These are phyloP conservation scores for Phanerodontia chrysosporium DNA, from an alignment of 768 basidiomycete genomes.

Conservation along the genomic window DNA sequence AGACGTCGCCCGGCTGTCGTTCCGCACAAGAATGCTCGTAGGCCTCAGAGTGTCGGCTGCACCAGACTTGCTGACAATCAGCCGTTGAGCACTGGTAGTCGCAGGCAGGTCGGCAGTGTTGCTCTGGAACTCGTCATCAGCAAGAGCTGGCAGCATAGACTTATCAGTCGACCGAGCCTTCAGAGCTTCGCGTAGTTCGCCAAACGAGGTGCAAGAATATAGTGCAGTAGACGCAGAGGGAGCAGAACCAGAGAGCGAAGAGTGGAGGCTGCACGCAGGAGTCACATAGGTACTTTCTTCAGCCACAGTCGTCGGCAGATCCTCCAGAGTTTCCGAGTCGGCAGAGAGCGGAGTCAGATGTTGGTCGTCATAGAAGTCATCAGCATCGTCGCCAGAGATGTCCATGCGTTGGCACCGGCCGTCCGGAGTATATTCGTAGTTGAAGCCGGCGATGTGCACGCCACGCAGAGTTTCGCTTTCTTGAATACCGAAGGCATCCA, in stretches of 20 bases:
- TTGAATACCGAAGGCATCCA: background rate
- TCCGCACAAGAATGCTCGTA: background rate
- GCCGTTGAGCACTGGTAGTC: background rate
- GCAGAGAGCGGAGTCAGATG: background rate
- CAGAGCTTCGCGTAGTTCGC: constrained; percentile 11
- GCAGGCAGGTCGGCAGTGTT: background rate
- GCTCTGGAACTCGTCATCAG: background rate
- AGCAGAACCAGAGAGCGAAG: background rate
- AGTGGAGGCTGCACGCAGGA: background rate
- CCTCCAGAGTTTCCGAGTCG: background rate
- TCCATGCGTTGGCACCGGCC: background rate
- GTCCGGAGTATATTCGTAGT: background rate
- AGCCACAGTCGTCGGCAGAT: background rate
- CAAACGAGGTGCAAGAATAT: constrained; percentile 17
- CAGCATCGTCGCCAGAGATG: background rate
- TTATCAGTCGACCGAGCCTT: constrained; percentile 1
- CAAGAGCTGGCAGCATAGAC: background rate
- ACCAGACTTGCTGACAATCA: background rate
- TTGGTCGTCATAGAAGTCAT: too few relatives aligned
- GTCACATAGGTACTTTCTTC: constrained; percentile 2
- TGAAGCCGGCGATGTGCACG: constrained; percentile 13
- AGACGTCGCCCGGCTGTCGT: background rate
- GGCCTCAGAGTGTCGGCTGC: background rate
- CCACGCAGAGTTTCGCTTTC: constrained; percentile 10
- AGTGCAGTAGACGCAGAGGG: constrained; percentile 12